Evolutionary conservation across 2,329 filamentous ascomycete species (phyloP), one percentile per base, ranked within the genome.

Genomic region (Cercospora sp.): DNA sequence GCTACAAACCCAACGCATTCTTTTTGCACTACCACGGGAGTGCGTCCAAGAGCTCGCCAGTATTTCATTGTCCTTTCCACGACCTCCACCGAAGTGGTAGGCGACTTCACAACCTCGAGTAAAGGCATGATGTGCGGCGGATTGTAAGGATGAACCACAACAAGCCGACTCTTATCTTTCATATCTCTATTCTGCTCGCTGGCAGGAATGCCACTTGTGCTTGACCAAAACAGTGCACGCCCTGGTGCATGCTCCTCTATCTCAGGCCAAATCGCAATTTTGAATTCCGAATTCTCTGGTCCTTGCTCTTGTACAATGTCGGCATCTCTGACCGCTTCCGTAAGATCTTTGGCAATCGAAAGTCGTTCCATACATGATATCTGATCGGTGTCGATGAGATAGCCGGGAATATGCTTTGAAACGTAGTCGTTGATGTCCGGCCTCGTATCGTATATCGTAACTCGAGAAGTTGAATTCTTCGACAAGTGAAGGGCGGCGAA

Each of bases 131-230:
- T 82, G 70, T 88, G 86, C 1, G 87, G 87, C 23, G 85, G 87
- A 64, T 89, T 89, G 75, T 86, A 89, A 0, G 87, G 87, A 74
- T 89, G 87, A 3, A 87, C 85, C 1, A 88, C 83, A 0, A 88
- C 69, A 2, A 89, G 74, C 1, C 86, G 78, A n/a, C 74, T 69
- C 60, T 77, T 75, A 30, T 84, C 79, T 23, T 76, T 71, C 81
- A 85, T 84, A 3, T 78, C 70, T 16, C 68, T 66, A 8, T 76
- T 77, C 70, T 88, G 86, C 26, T 76, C 77, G 0, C 84, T 86
- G 0, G 86, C 85, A 0, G 84, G 81, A 30, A 89, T 88, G 0
- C 87, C 87, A 1, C 83, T 85, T 0, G 87, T 88, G 64, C 82
- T 85, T 42, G 83, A 86, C 86, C 86, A 89, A 60, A 89, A 77